phyloP scores from a whole-genome alignment of 2,329 filamentous ascomycete species.

The Penicillium oxalicum region DNA sequence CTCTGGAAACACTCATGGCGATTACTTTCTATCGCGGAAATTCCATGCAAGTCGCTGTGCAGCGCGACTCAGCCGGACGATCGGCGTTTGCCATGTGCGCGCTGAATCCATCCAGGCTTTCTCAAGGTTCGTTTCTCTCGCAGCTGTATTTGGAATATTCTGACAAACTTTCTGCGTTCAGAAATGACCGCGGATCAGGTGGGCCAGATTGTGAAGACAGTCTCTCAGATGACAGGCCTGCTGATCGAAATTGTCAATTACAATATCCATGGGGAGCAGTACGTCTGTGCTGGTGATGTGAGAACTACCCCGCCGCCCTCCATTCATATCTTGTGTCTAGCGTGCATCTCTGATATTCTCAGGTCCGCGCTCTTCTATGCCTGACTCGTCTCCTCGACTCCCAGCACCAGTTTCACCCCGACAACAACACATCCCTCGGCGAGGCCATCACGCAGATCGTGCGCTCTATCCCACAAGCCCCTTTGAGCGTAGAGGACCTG shows the following conservation, averaged over 20 bases:
- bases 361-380: neutral
- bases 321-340: slow-evolving; percentile 47
- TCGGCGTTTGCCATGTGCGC: slow-evolving; percentile 98
- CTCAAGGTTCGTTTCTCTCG: neutral
- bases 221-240: slow-evolving; percentile 84
- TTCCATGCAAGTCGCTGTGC: slow-evolving; percentile 47
- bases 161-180: neutral
- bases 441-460: neutral
- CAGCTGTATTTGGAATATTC: neutral
- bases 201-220: slow-evolving; percentile 87
- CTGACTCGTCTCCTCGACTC: neutral
- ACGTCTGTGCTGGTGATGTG: slow-evolving; percentile 57
- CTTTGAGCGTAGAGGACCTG: slow-evolving; percentile 39
- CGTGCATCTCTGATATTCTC: neutral
- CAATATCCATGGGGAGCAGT: slow-evolving; percentile 62
- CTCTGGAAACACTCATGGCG: slow-evolving; percentile 88
- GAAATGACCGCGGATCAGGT: slow-evolving; percentile 85
- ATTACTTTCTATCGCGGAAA: slow-evolving; percentile 77
- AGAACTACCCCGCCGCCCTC: slow-evolving; percentile 55
- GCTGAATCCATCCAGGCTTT: slow-evolving; percentile 42
- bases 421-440: neutral
- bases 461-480: neutral
- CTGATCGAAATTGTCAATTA: slow-evolving; percentile 97
- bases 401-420: neutral
- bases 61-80: slow-evolving; percentile 79